Conservation (phyloP, 1,284 basidiomycete species). For the Cutaneotrichosporon mucoides region DNA sequence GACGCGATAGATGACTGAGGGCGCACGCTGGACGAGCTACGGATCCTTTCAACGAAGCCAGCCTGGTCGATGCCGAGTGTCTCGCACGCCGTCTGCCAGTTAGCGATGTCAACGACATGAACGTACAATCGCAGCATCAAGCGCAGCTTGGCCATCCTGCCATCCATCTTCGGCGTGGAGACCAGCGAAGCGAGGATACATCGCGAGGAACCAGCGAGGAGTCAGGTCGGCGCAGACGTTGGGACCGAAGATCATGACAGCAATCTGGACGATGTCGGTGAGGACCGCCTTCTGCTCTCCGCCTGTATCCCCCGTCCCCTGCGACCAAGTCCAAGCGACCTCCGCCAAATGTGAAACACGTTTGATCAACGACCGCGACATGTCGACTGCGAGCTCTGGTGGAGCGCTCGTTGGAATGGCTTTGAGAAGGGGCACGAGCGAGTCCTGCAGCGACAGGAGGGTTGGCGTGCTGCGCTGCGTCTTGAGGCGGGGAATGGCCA, state of each 20-base stretch:
- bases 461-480: conserved; percentile 34
- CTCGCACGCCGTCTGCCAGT: background rate
- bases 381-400: conserved; percentile 6
- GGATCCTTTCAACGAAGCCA: conserved; percentile 24
- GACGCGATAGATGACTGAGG: conserved; percentile 29
- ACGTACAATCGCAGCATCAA: conserved; percentile 20
- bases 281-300: conserved; percentile 40
- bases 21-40: conserved; percentile 13
- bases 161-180: conserved; percentile 14
- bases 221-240: conserved; percentile 24
- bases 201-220: conserved; percentile 30
- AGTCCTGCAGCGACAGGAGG: conserved; percentile 23
- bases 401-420: conserved; percentile 14
- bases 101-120: background rate
- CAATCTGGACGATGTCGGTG: conserved; percentile 24
- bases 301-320: conserved; percentile 25
- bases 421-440: conserved; percentile 24
- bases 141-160: conserved; percentile 15
- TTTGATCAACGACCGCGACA: conserved; percentile 19
- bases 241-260: conserved; percentile 27
- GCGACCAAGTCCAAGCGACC: conserved; percentile 27
- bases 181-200: conserved; percentile 26
- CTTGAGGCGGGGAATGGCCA: conserved; percentile 24
- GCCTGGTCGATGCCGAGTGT: conserved; percentile 15
- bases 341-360: conserved; percentile 19